Percentiles rank a stretch among this genome's conserved stretches.
Conservation (phyloP, 208 protist genomes). For the Trypanosoma grayi region DNA sequence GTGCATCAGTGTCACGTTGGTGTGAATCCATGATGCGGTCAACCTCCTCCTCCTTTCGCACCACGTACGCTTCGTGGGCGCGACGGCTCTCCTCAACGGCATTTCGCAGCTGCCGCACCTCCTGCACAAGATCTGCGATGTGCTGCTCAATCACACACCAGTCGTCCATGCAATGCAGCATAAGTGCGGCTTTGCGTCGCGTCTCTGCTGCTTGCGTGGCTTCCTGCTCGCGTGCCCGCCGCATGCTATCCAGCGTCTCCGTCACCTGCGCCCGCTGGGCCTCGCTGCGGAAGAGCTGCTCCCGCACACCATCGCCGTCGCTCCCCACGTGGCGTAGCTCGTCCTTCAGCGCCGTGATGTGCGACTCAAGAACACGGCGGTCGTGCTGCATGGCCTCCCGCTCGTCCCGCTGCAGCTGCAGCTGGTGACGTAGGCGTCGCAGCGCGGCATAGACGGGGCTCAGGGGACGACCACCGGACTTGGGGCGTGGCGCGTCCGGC, state of each 20-base stretch:
- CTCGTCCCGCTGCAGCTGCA: constrained; percentile 20
- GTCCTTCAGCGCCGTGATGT: constrained; percentile 19
- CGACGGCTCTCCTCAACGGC: constrained; percentile 13
- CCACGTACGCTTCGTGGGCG: constrained; percentile 13
- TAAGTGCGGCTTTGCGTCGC: constrained; percentile 21
- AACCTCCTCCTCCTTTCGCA: constrained; percentile 17
- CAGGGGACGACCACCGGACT: not conserved
- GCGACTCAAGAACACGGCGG: constrained; percentile 19
- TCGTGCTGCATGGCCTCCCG: constrained; percentile 4
- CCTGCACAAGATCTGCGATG: constrained; percentile 12
- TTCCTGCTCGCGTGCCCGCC: constrained; percentile 1
- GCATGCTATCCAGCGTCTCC: constrained; percentile 2
- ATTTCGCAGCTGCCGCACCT: constrained; percentile 6
- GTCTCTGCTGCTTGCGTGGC: constrained; percentile 6
- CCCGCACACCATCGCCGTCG: constrained; percentile 18
- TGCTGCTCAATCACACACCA: constrained; percentile 40
- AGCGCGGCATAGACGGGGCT: constrained; percentile 9
- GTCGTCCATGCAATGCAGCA: constrained; percentile 55
- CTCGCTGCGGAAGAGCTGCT: constrained; percentile 22
- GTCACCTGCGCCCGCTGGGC: constrained; percentile 13
- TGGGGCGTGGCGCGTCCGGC: not conserved
- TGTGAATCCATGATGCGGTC: constrained; percentile 14
- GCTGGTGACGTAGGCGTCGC: constrained; percentile 1
- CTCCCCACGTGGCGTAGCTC: constrained; percentile 14
- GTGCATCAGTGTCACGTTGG: constrained; percentile 16